Percentiles rank a stretch among this genome's conserved stretches.
Conservation (phyloP, 495 filamentous ascomycete species). For the Penicillium bialowiezense region DNA sequence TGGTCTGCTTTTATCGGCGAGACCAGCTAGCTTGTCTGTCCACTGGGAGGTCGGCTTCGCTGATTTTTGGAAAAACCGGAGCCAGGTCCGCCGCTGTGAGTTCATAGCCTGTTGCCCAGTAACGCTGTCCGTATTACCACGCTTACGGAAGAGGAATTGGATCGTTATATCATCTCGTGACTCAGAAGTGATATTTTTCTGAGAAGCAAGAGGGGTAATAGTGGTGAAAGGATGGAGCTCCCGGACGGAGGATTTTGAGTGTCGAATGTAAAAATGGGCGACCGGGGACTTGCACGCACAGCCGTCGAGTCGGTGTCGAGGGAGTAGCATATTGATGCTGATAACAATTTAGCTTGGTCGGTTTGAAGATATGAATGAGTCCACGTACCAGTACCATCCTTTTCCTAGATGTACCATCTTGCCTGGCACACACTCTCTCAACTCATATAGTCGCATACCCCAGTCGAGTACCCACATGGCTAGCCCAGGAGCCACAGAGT, state of each 20-base stretch:
- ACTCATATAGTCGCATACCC: conserved; percentile 10
- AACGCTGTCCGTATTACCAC: background rate
- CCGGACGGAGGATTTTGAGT: conserved; percentile 4
- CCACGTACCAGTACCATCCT: conserved; percentile 8
- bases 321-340: conserved; percentile 7
- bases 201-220: conserved; percentile 7
- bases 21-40: conserved; percentile 6
- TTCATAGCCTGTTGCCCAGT: conserved; percentile 1
- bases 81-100: background rate
- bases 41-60: conserved; percentile 2
- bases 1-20: conserved; percentile 2
- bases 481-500: conserved; percentile 9
- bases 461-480: conserved; percentile 10
- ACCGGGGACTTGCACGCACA: conserved; percentile 7
- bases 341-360: conserved; percentile 2
- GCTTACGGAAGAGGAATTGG: conserved; percentile 8
- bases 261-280: conserved; percentile 10
- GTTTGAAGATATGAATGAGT: conserved; percentile 1
- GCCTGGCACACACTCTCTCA: conserved; percentile 7
- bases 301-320: conserved; percentile 7
- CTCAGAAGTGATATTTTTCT: background rate
- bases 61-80: background rate
- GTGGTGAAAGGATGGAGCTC: conserved; percentile 11
- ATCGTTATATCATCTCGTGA: conserved; percentile 3
- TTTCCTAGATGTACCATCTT: conserved; percentile 6